Conservation (phyloP, 2,329 filamentous ascomycete genomes). For the Penicillium nordicum region DNA sequence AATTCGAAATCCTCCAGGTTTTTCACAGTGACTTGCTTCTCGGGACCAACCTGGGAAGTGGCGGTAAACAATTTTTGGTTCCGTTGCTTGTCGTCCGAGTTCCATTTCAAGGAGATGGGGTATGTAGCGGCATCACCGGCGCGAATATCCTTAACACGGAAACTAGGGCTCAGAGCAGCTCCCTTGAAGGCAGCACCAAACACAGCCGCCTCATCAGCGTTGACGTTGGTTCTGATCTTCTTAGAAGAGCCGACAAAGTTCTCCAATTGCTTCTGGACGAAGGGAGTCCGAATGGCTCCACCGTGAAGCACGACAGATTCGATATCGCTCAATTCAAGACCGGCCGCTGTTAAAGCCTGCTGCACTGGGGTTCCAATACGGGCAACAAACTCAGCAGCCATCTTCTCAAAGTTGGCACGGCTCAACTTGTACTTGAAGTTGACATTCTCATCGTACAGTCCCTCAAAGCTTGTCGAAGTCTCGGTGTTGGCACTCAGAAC, state of each 20-base stretch:
- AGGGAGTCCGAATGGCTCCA: conserved; percentile 84
- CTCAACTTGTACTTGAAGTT: conserved; percentile 90
- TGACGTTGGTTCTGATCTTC: conserved; percentile 90
- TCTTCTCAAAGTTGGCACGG: conserved; percentile 74
- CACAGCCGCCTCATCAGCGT: conserved; percentile 92
- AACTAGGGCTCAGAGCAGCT: conserved; percentile 86
- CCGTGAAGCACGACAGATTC: conserved; percentile 92
- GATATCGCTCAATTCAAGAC: conserved; percentile 69
- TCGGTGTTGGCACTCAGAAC: conserved; percentile 90
- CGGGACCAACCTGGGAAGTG: conserved; percentile 68
- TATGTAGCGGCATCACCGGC: conserved; percentile 74
- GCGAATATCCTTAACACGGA: conserved; percentile 95
- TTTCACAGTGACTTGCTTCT: conserved; percentile 81
- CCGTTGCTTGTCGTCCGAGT: conserved; percentile 64
- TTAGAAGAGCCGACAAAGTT: conserved; percentile 65
- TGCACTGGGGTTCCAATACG: conserved; percentile 68
- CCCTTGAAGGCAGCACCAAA: conserved; percentile 95
- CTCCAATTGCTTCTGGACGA: conserved; percentile 87
- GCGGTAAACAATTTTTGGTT: conserved; percentile 81
- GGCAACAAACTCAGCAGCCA: conserved; percentile 65
- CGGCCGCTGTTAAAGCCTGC: conserved; percentile 69
- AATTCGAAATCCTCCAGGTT: conserved; percentile 79
- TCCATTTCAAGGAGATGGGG: conserved; percentile 72
- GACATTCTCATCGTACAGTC: conserved; percentile 77
- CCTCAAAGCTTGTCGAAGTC: conserved; percentile 76